Base-by-base conservation (phyloP, 1,284 basidiomycete genomes). In the Trichosporon sp. region DNA sequence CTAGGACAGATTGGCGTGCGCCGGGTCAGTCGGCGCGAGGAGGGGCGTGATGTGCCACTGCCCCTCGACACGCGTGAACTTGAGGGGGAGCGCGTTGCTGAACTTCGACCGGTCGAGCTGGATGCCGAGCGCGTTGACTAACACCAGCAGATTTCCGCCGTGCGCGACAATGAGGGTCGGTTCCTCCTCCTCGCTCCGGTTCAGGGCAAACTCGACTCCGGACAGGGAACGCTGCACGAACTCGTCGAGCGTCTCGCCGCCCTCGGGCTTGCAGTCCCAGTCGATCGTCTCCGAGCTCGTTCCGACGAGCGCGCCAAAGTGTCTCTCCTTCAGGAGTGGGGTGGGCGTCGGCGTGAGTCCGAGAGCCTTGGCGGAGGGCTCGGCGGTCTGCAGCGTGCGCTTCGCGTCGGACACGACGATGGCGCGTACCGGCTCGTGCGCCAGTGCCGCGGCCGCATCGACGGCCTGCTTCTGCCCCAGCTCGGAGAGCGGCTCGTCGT, bases 161-260 rank as follows among this genome's bases (percentile, higher is more conserved):
- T 71, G 70, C 10, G 70, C 70, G 73, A 72, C 51, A 73, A 77
- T n/a, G 74, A 77, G 26, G 67, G 71, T n/a, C 76, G 81, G 19
- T 32, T 78, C 65, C 21, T 78, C 16, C 63, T 78, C 67, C 26
- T 78, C 12, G 75, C 79, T 12, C 54, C 79, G 16, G 26, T 54
- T 56, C 75, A 81, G 64, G 74, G 78, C n/a, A 46, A 80, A 11
- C 31, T 68, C 67, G 19, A 71, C n/a, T 2, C 54, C 70, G 8
- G 54, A 35, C n/a, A 65, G 65, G 16, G 68, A 67, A 35, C 70
- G 70, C 31, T 66, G 43, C 2, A 71, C 70, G 54, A 71, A 71
- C 70, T 71, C n/a, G 8, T 32, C 40, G 43, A 69, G 68, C 43
- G 70, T 69, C 68, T 71, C 70, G 46, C 70, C 70, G 65, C 43